Evolutionary conservation across 495 filamentous ascomycete genomes (phyloP).

Genomic region (Neurospora terricola): DNA sequence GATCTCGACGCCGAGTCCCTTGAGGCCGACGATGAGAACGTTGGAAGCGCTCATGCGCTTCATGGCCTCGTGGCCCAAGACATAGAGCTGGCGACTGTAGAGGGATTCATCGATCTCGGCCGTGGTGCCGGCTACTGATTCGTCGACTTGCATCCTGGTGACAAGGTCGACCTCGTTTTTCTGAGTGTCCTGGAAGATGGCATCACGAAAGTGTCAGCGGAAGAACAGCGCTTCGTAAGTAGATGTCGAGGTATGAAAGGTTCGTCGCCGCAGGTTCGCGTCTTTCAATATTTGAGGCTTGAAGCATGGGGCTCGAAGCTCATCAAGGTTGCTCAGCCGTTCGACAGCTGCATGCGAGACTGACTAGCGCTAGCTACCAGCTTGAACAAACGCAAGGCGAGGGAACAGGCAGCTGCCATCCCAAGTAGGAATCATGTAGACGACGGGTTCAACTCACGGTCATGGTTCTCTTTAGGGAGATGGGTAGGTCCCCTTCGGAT

Average conservation of each 20-base stretch:
- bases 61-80: constrained; percentile 98
- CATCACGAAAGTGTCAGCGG: not conserved
- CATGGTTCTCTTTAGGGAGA: constrained; percentile 75
- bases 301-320: not conserved
- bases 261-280: not conserved
- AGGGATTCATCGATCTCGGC: constrained; percentile 90
- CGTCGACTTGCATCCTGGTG: constrained; percentile 77
- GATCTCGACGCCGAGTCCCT: constrained; percentile 94
- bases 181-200: constrained; percentile 25
- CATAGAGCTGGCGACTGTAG: constrained; percentile 96
- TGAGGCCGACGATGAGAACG: constrained; percentile 83
- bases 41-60: constrained; percentile 97
- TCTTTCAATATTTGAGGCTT: not conserved
- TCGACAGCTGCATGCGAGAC: not conserved
- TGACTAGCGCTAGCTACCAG: not conserved
- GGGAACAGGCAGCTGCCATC: not conserved
- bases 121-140: constrained; percentile 35
- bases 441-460: constrained; percentile 47
- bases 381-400: not conserved
- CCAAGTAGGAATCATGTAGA: not conserved
- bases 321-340: not conserved
- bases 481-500: constrained; percentile 62
- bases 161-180: constrained; percentile 51
- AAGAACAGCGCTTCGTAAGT: not conserved
- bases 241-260: not conserved